A percentile compares a stretch with the other conserved stretches of the same genome.
Conservation (phyloP, 2,329 filamentous ascomycete genomes). For the Macroventuria anomochaeta region DNA sequence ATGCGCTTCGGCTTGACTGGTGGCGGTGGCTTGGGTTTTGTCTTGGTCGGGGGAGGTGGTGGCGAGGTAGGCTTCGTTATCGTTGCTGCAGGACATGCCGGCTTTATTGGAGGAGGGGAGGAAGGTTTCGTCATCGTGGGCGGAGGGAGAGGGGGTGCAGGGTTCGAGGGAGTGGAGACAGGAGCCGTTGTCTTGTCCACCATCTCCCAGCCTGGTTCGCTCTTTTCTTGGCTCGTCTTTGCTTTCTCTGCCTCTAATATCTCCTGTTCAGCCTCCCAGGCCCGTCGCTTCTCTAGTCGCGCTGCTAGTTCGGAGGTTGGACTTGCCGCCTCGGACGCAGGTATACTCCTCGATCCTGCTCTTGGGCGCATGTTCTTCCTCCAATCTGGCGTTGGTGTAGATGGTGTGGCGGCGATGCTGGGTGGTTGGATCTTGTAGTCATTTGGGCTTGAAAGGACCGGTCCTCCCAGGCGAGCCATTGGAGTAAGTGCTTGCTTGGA, state of each 20-base stretch:
- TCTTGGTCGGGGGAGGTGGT: background rate
- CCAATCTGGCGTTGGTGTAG: slow-evolving; percentile 1
- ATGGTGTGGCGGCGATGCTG: background rate
- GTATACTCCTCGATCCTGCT: slow-evolving; percentile 4
- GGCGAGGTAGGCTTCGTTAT: background rate
- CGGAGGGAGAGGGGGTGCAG: background rate
- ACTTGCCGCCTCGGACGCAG: slow-evolving; percentile 5
- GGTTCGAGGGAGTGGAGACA: background rate
- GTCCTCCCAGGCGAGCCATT: slow-evolving; percentile 23
- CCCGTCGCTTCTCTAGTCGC: slow-evolving; percentile 3
- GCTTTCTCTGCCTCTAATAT: slow-evolving; percentile 2
- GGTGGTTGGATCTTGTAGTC: background rate
- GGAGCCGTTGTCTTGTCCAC: background rate
- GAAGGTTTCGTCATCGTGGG: background rate
- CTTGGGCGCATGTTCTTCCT: slow-evolving; percentile 4
- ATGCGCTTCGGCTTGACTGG: background rate
- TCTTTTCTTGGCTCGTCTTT: background rate
- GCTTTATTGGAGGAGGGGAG: background rate
- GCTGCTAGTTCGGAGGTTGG: slow-evolving; percentile 11
- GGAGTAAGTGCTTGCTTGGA: slow-evolving; percentile 21
- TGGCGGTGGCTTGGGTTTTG: background rate
- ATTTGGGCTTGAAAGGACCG: slow-evolving; percentile 1
- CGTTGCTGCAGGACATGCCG: background rate
- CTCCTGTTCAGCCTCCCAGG: slow-evolving; percentile 18
- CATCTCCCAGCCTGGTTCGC: background rate